Percentiles rank a stretch among this genome's conserved stretches.
Evolutionary conservation across 495 filamentous ascomycete genomes (phyloP).

Genomic region (Neurospora sp.): DNA sequence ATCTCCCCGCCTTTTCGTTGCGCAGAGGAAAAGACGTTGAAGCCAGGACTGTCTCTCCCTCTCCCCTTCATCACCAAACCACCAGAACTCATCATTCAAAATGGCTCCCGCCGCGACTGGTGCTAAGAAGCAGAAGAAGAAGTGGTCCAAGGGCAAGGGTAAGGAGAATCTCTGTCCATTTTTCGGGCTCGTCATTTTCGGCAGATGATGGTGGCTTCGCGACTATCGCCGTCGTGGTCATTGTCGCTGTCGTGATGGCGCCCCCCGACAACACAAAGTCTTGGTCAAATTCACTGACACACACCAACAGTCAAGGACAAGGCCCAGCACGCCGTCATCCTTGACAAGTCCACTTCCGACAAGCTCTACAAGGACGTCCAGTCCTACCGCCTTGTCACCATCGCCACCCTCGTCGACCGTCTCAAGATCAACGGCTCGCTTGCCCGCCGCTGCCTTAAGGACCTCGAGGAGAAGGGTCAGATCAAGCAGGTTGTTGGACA

Average conservation of each 20-base stretch:
- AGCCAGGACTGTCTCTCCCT: slow-evolving; percentile 1
- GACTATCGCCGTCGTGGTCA: slow-evolving; percentile 1
- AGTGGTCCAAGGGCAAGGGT: slow-evolving; percentile 98
- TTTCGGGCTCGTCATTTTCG: slow-evolving; percentile 1
- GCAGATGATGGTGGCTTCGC: slow-evolving; percentile 41
- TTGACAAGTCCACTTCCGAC: slow-evolving; percentile 71
- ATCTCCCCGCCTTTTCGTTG: slow-evolving; percentile 30
- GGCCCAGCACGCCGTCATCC: slow-evolving; percentile 88
- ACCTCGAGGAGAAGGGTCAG: slow-evolving; percentile 94
- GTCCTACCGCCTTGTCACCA: slow-evolving; percentile 98
- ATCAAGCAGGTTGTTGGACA: slow-evolving; percentile 98
- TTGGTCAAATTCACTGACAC: slow-evolving; percentile 1
- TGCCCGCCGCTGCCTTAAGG: slow-evolving; percentile 77
- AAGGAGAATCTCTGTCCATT: slow-evolving; percentile 7
- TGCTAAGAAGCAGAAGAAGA: slow-evolving; percentile 99
- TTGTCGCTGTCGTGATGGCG: slow-evolving; percentile 1
- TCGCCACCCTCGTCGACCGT: slow-evolving; percentile 95
- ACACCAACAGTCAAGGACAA: slow-evolving; percentile 90
- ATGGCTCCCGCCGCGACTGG: slow-evolving; percentile 74
- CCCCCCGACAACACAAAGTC: not conserved
- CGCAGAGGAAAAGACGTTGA: slow-evolving; percentile 22
- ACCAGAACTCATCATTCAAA: slow-evolving; percentile 31
- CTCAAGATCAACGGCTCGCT: slow-evolving; percentile 99
- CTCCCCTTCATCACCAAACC: slow-evolving; percentile 26
- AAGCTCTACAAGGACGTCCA: slow-evolving; percentile 98